Evolutionary conservation across 768 basidiomycete species (phyloP), one percentile per base, ranked within the genome.

Genomic region (Podaxis pistillaris): DNA sequence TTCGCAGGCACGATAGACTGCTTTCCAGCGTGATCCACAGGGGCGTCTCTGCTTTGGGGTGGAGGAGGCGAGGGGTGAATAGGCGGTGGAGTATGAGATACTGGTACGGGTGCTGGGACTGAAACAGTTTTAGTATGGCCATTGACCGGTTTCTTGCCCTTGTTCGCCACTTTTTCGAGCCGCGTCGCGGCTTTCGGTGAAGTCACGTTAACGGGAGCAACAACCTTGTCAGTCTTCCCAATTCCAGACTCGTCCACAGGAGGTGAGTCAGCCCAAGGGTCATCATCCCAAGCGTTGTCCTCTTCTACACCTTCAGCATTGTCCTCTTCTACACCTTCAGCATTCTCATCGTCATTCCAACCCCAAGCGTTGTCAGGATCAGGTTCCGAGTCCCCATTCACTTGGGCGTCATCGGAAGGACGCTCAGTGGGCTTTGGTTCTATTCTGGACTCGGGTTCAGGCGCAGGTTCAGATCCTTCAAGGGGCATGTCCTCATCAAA

Each of bases 341-440:
- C 41, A 5, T 74, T 78, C 12, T 79, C 79, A 33, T 85, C 85
- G 46, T 86, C 85, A 41, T 90, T 86, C 86, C 86, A 91, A 2
- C 87, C 92, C 91, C 92, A 93, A 0, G 89, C 85, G 66, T 88
- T 86, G 15, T 73, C 76, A 8, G 84, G 73, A 65, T 84, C 82
- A 13, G 77, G 72, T 26, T 80, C 80, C 4, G 69, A 66, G 12
- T 72, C 69, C 15, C 58, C 67, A 24, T 66, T 64, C 9, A 53
- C 65, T 66, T 64, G 55, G 47, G 30, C 46, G 47, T 54, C 22
- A 53, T 41, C 53, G 55, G 60, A 19, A 6, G 64, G 54, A 3
- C 38, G 50, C 12, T 63, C 41, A 13, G 53, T 57, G 15, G 65
- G n/a, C 30, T 66, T 40, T 12, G 51, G 28, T 0, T 58, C 63